Evolutionary conservation across 257 asterid genomes (phyloP).

Genomic region (Haberlea rhodopensis): DNA sequence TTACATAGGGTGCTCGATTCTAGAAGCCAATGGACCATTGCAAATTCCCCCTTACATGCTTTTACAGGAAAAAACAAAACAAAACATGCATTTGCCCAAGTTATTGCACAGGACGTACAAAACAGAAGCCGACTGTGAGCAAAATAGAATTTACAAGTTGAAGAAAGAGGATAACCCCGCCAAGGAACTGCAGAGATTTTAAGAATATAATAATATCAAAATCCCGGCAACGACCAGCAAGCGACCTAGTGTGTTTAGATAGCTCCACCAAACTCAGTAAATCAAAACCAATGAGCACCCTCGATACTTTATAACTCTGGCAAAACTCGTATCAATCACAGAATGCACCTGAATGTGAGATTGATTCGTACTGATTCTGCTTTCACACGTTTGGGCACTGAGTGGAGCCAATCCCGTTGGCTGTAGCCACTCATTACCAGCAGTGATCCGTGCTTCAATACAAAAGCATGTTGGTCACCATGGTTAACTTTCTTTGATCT

Average conservation of each 20-base stretch:
- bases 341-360: slow-evolving; percentile 74
- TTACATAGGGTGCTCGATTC: too few relatives aligned
- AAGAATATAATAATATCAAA: too few relatives aligned
- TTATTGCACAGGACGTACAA: too few relatives aligned
- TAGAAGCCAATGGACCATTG: too few relatives aligned
- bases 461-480: slow-evolving; percentile 50
- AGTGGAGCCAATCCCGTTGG: slow-evolving; percentile 91
- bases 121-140: background rate
- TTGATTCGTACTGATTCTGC: slow-evolving; percentile 67
- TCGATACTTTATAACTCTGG: background rate
- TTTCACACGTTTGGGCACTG: slow-evolving; percentile 87
- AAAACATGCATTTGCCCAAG: background rate
- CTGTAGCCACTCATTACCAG: slow-evolving; percentile 87
- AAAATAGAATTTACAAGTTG: background rate
- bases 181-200: too few relatives aligned
- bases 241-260: background rate
- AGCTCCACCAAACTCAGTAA: background rate
- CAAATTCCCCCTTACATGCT: background rate
- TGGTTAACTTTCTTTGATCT: slow-evolving; percentile 41
- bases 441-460: slow-evolving; percentile 78
- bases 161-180: too few relatives aligned
- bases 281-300: slow-evolving; percentile 7
- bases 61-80: too few relatives aligned
- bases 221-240: too few relatives aligned
- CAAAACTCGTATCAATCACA: slow-evolving; percentile 24